Base-by-base conservation (phyloP, 345 rosid genomes). In the Camelina sativa region DNA sequence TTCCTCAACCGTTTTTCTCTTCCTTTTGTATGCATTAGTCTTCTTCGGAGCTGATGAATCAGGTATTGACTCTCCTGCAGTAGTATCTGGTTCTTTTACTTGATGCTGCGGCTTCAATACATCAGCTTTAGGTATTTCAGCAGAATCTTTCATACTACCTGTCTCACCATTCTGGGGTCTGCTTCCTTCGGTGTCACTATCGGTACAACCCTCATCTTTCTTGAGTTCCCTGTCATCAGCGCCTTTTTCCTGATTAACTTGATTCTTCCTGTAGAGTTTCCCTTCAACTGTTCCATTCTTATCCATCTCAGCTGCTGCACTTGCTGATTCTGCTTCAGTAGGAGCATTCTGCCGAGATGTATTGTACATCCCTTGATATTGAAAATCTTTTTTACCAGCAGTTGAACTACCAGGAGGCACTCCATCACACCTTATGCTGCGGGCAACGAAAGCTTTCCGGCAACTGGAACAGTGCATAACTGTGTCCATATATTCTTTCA, bases 401-500 rank as follows among this genome's bases (percentile, higher is more conserved):
- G 72, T 37, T 91, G 52, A 44, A 59, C 62, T 65, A 55, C 51
- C 55, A 69, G 79, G 32, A 16, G 83, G 80, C 73, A 59, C 81
- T 43, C 64, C 81, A 63, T 68, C 73, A 66, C 10, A 84, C 88
- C 76, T 79, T 23, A 72, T 60, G 66, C 72, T 79, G 72, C 76
- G 9, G 53, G 95, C 96, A 13, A 74, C 60, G 61, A 85, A 91
- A 69, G 82, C 41, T 50, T 51, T 56, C 53, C 43, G 56, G 80
- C 98, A 94, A 44, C 1, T 40, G 58, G 80, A 86, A 81, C 98
- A 94, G 2, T 60, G 76, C 78, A 94, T 65, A 48, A 75, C 15
- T 65, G 62, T 81, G 44, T 84, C 76, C 11, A 79, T 62, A 67
- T 56, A 79, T 20, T 60, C 56, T 66, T 59, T 84, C 69, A 28